Conservation (phyloP, 2,329 filamentous ascomycete species). For the Periconia digitata region DNA sequence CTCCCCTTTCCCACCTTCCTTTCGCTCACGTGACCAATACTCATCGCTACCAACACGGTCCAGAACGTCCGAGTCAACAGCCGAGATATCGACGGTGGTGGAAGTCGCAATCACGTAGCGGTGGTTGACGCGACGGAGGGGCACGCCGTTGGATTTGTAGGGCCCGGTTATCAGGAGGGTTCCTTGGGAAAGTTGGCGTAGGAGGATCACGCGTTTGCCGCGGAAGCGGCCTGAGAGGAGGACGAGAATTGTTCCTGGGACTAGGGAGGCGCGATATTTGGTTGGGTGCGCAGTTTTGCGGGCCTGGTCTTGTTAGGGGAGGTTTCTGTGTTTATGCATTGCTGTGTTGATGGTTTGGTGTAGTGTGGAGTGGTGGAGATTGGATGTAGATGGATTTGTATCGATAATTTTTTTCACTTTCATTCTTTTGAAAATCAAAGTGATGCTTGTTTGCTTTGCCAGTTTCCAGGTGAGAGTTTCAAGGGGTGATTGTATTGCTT, state of each 20-base stretch:
- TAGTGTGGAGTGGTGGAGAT: too few species aligned
- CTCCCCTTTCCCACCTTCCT: slow-evolving; percentile 90
- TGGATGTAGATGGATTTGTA: too few species aligned
- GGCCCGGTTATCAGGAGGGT: slow-evolving; percentile 97
- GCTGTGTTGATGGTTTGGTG: too few species aligned
- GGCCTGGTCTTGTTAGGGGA: not conserved
- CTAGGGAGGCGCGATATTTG: slow-evolving; percentile 83
- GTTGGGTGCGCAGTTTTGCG: slow-evolving; percentile 91
- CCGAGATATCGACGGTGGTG: slow-evolving; percentile 77
- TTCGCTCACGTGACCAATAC: slow-evolving; percentile 97
- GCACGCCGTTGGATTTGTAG: slow-evolving; percentile 99
- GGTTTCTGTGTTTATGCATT: not conserved
- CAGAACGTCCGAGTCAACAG: slow-evolving; percentile 69
- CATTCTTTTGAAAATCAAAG: too few species aligned
- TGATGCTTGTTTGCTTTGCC: too few species aligned
- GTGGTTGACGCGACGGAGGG: slow-evolving; percentile 87
- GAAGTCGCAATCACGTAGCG: slow-evolving; percentile 92
- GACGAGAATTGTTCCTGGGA: slow-evolving; percentile 94
- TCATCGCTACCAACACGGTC: slow-evolving; percentile 78
- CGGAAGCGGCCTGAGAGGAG: slow-evolving; percentile 99
- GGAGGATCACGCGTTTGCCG: slow-evolving; percentile 97
- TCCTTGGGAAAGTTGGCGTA: slow-evolving; percentile 94
- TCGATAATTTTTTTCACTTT: too few species aligned
- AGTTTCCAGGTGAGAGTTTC: too few species aligned
- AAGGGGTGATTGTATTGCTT: too few species aligned